Percentiles rank a stretch among this genome's conserved stretches.
phyloP scores from a whole-genome alignment of 495 filamentous ascomycete genomes.

The Xylaria intraflava region DNA sequence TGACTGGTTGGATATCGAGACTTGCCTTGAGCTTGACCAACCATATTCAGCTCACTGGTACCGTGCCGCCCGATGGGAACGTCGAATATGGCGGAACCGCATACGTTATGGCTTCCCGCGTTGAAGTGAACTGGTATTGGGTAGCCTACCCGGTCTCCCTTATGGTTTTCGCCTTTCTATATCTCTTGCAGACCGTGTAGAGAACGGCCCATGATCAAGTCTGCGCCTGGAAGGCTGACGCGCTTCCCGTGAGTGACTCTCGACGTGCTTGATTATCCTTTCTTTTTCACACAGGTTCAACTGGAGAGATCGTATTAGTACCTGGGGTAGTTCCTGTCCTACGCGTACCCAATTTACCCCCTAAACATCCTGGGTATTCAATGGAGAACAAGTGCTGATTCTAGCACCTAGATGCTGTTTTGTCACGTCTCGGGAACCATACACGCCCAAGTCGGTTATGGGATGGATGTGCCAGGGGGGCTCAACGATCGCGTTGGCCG shows the following conservation, averaged over 20 bases:
- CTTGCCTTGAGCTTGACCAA: slow-evolving; percentile 30
- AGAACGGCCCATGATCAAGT: slow-evolving; percentile 27
- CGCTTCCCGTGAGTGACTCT: slow-evolving; percentile 18
- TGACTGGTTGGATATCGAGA: slow-evolving; percentile 24
- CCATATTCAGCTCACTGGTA: slow-evolving; percentile 27
- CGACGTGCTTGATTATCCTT: background rate
- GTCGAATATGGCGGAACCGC: slow-evolving; percentile 24
- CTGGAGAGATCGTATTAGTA: background rate
- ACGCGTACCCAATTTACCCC: background rate
- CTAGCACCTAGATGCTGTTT: slow-evolving; percentile 23
- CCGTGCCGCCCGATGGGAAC: background rate
- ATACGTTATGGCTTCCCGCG: slow-evolving; percentile 23
- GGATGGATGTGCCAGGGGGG: slow-evolving; percentile 32
- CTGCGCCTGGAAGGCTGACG: slow-evolving; percentile 33
- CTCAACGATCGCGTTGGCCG: slow-evolving; percentile 25
- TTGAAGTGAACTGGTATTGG: slow-evolving; percentile 34
- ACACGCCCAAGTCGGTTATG: slow-evolving; percentile 23
- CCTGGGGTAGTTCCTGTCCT: background rate
- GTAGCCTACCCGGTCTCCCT: slow-evolving; percentile 31
- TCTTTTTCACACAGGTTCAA: background rate
- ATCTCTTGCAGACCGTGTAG: slow-evolving; percentile 28
- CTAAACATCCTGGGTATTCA: background rate
- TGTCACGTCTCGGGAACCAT: slow-evolving; percentile 30
- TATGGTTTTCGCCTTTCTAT: slow-evolving; percentile 28
- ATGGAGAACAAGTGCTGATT: background rate